A percentile compares a stretch with the other conserved stretches of the same genome.
phyloP scores from a whole-genome alignment of 495 filamentous ascomycete species.

The Podospora appendiculata region DNA sequence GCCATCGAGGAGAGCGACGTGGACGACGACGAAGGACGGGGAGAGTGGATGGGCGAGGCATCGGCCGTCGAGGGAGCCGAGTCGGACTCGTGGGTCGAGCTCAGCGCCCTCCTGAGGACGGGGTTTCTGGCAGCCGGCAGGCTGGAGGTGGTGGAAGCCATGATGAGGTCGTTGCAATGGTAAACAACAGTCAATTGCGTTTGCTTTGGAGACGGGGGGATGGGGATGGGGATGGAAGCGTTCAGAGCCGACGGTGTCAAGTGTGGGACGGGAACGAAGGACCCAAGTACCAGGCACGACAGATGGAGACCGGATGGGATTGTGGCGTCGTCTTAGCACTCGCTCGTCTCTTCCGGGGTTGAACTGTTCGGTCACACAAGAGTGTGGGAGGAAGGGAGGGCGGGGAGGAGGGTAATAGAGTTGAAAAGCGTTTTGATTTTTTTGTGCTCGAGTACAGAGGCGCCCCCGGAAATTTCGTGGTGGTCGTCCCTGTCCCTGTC shows the following conservation, averaged over 20 bases:
- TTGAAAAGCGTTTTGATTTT: neutral
- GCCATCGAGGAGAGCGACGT: constrained; percentile 88
- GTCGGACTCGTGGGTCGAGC: constrained; percentile 30
- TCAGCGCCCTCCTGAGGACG: constrained; percentile 23
- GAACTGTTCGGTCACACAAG: constrained; percentile 3
- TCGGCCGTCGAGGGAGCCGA: constrained; percentile 56
- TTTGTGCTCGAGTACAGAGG: neutral
- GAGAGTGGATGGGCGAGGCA: constrained; percentile 60
- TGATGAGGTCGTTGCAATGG: constrained; percentile 9
- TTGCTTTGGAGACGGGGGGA: neutral
- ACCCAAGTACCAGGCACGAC: no score
- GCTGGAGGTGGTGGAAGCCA: constrained; percentile 32
- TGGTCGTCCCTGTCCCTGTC: neutral
- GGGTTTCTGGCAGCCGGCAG: constrained; percentile 29
- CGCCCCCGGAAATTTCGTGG: neutral
- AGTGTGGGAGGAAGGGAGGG: neutral
- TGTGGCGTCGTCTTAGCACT: no score
- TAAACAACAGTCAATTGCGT: neutral
- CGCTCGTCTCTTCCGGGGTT: no score
- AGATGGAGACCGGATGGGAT: no score
- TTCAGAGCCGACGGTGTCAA: no score
- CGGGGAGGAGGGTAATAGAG: neutral
- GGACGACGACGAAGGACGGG: constrained; percentile 70
- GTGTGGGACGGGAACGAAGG: no score
- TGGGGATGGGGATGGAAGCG: no score